Percentiles rank a stretch among this genome's conserved stretches.
Evolutionary conservation across 805 yeast species (phyloP).

Genomic region (Groenewaldozyma tartarivorans): DNA sequence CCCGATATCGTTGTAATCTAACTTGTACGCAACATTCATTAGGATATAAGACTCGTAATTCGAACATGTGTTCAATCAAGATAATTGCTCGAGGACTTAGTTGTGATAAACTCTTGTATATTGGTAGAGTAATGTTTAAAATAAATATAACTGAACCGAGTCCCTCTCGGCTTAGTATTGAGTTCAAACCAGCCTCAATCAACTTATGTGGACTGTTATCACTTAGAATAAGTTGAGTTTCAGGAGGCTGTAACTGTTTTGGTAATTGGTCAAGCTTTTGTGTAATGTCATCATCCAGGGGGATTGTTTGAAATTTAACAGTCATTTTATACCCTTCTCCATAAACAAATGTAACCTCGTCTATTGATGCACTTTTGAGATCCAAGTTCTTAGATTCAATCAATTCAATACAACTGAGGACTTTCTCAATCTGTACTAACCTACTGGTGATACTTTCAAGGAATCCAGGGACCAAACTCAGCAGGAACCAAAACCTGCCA

Average conservation of each 20-base stretch:
- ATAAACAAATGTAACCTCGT: constrained; percentile 22
- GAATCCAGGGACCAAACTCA: constrained; percentile 5
- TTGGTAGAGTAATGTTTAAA: constrained; percentile 21
- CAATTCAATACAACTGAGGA: constrained; percentile 23
- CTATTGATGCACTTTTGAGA: constrained; percentile 23
- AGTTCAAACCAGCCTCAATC: constrained; percentile 21
- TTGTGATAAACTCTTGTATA: constrained; percentile 17
- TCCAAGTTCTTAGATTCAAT: constrained; percentile 21
- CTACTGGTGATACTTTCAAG: constrained; percentile 9
- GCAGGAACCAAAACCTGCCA: constrained; percentile 14
- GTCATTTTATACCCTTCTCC: constrained; percentile 12
- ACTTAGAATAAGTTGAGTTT: constrained; percentile 15
- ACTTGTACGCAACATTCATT: constrained; percentile 1
- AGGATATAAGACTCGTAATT: constrained; percentile 5
- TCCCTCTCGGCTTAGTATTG: constrained; percentile 20
- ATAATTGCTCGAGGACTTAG: constrained; percentile 12
- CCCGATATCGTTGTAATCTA: not conserved
- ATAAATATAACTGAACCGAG: constrained; percentile 20
- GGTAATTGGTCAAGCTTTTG: not conserved
- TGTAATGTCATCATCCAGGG: not conserved
- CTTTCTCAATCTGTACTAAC: constrained; percentile 22
- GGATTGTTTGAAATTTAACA: constrained; percentile 1
- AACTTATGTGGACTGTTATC: constrained; percentile 20
- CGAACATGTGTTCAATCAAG: constrained; percentile 20
- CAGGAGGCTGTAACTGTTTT: not conserved